These are phyloP conservation scores for Hydnomerulius pinastri DNA, from an alignment of 768 basidiomycete species.

Conservation along the genomic window DNA sequence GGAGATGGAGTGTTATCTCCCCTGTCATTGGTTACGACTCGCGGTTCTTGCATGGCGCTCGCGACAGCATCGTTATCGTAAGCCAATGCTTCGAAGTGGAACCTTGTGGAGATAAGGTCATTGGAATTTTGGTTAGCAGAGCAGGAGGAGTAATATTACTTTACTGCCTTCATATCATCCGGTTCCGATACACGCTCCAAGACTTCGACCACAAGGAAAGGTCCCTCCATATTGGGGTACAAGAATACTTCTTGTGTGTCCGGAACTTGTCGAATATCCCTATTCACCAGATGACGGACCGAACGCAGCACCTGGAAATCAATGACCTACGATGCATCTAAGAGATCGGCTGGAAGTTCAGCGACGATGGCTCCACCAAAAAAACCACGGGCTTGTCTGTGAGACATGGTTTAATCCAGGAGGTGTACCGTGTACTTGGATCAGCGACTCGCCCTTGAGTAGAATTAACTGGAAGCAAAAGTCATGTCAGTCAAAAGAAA, in stretches of 20 bases:
- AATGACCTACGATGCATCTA: constrained; percentile 83
- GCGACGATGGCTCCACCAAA: constrained; percentile 88
- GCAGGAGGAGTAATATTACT: constrained; percentile 44
- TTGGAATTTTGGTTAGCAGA: neutral
- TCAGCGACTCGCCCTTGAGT: too few relatives aligned
- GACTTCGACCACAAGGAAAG: constrained; percentile 85
- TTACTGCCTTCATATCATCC: constrained; percentile 63
- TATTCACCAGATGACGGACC: constrained; percentile 23
- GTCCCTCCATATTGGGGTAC: constrained; percentile 55
- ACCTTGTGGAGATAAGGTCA: constrained; percentile 50
- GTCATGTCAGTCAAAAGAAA: too few relatives aligned
- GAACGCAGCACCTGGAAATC: constrained; percentile 12
- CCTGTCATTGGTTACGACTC: constrained; percentile 41
- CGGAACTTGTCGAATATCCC: constrained; percentile 80
- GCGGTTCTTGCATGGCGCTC: constrained; percentile 44
- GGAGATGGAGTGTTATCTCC: constrained; percentile 58
- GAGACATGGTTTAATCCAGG: constrained; percentile 12
- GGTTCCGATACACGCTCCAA: constrained; percentile 67
- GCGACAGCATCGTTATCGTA: constrained; percentile 82
- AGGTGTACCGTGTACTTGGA: too few relatives aligned
- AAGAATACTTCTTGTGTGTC: constrained; percentile 95
- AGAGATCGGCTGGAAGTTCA: constrained; percentile 51
- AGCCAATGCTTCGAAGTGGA: constrained; percentile 88
- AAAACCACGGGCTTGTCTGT: constrained; percentile 43
- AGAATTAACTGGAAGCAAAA: too few relatives aligned